Base-by-base conservation (phyloP, 108 stramenopile genomes). In the Mediolabrus comicus region DNA sequence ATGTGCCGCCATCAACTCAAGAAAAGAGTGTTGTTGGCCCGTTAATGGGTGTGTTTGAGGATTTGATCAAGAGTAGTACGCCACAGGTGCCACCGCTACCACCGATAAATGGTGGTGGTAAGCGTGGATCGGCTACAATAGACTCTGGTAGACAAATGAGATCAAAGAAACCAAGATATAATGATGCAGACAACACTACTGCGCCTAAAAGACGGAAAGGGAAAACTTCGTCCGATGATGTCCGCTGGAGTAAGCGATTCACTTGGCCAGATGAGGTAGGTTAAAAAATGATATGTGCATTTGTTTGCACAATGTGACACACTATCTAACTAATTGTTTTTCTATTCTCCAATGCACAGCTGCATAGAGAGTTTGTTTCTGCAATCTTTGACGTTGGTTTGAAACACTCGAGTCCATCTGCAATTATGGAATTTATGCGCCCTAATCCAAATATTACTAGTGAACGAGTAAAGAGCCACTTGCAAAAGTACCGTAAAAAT, bases 401-500 rank as follows among this genome's bases (percentile, higher is more conserved):
- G 24, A 96, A 96, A 68, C 90, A 94, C 68, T 88, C 97, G 1
- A 93, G 92, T 49, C 96, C 96, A 12, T 92, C 95, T 46, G 79
- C 93, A 8, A 88, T 98, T 25, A 70, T 98, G 76, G 91, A 95
- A 53, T 80, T 92, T 53, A 98, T 98, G 98, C 83, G 82, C 8
- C 79, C 78, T 16, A 73, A 87, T 56, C 84, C 80, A 19, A 67
- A 92, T 17, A 87, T 98, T 13, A 97, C 92, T 12, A 91, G 87
- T 27, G 98, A 98, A 77, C 84, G 97, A 29, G 95, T 98, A 83
- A 98, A 98, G 71, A 87, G 85, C 55, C 98, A 98, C 70, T 67
- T 98, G 31, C 98, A 98, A 72, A 98, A 98, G 73, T 98, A 97
- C 71, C 84, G 98, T 5, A 34, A 97, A 31, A 93, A 98, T 68